Evolutionary conservation across 352 stramenopile species (phyloP), one percentile per base, ranked within the genome.

Genomic region (Globisporangium yorkense): DNA sequence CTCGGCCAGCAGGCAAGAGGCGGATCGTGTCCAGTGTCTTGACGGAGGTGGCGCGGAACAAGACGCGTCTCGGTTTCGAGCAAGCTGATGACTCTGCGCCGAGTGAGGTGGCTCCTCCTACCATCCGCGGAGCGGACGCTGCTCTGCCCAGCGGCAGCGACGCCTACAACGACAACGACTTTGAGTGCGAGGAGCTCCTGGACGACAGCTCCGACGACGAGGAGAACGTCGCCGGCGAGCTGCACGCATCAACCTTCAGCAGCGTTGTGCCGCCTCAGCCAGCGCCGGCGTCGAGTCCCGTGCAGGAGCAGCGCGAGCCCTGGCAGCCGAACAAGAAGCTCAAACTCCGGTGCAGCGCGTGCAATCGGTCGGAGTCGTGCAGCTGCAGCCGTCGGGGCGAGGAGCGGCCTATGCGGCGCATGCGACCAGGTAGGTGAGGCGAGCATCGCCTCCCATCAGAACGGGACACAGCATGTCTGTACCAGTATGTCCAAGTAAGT

Each of bases 171-270:
- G 70, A 86, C 59, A 78, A 87, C 15, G 71, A 71, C 15, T 93
- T 88, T 63, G 84, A 93, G 71, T 75, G 81, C 39, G 79, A 91
- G 21, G 84, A 90, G 35, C 65, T 93, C 1, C n/a, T 27, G 31
- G 63, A 72, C 8, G 46, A 72, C n/a, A 50, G 61, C 1, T 45
- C 35, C 6, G 53, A 59, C 27, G 41, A 31, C n/a, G 53, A 57
- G 16, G 13, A 31, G 3, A 40, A 3, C 10, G 16, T 6, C 16
- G 24, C 5, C 39, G 12, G 33, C 24, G 12, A 35, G 35, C 9
- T 29, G 20, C 13, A 20, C 40, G 40, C 8, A 16, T n/a, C 40
- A 16, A 18, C n/a, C 40, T 3, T 16, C 6, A 45, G 40, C 40
- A 10, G 24, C 24, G 24, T 27, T 27, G 24, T 27, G 24, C 24